Percentiles rank a stretch among this genome's conserved stretches.
Evolutionary conservation across 805 yeast genomes (phyloP).

Genomic region (Saturnispora hagleri): DNA sequence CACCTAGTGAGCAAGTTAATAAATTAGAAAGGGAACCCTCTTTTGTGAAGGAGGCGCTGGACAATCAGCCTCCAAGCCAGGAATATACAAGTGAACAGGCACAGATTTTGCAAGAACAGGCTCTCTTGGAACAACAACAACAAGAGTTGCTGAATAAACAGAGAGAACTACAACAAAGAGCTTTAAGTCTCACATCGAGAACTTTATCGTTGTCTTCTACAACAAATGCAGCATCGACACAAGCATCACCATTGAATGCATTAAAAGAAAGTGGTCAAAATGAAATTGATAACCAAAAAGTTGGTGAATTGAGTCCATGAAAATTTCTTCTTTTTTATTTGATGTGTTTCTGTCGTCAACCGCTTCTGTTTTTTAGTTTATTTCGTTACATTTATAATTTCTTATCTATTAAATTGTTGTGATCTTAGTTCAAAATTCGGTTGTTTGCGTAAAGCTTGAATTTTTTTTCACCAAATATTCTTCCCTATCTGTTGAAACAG

Average conservation of each 20-base stretch:
- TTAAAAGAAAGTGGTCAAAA: not conserved
- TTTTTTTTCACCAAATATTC: not conserved
- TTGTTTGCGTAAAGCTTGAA: not conserved
- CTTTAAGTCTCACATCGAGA: slow-evolving; percentile 10
- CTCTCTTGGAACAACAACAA: slow-evolving; percentile 14
- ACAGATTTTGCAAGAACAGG: slow-evolving; percentile 11
- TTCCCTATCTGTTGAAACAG: not conserved
- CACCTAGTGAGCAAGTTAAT: not conserved
- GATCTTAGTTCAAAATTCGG: not conserved
- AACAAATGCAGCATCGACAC: not conserved
- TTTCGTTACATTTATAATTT: not conserved
- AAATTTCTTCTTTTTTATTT: not conserved
- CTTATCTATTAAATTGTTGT: not conserved
- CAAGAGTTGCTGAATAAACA: slow-evolving; percentile 11
- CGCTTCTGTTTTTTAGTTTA: not conserved
- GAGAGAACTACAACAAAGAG: slow-evolving; percentile 13
- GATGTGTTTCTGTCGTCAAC: not conserved
- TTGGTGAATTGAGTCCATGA: slow-evolving; percentile 17
- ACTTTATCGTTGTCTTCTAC: slow-evolving; percentile 6
- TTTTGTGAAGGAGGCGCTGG: not conserved
- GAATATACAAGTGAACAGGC: slow-evolving; percentile 8
- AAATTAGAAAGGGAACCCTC: not conserved
- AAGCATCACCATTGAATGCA: slow-evolving; percentile 4
- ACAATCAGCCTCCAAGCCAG: not conserved
- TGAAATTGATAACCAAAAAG: slow-evolving; percentile 12